Percentiles rank a stretch among this genome's conserved stretches.
These are phyloP conservation scores for Mycena vulgaris DNA, from an alignment of 768 basidiomycete genomes.

Conservation along the genomic window DNA sequence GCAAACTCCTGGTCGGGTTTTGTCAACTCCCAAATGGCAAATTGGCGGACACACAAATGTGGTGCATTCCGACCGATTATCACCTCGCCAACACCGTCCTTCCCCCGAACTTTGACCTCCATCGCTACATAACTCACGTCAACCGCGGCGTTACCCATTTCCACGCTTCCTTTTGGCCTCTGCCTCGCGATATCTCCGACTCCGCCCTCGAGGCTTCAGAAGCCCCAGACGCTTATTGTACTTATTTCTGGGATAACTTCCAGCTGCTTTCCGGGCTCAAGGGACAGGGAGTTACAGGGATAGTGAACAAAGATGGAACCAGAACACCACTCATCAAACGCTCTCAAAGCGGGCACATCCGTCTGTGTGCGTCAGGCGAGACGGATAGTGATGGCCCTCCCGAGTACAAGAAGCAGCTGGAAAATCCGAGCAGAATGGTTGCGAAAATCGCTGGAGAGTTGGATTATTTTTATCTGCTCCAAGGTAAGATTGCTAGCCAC, in stretches of 20 bases:
- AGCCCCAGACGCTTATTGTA: background rate
- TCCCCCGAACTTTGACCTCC: slow-evolving; percentile 3
- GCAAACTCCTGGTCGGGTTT: background rate
- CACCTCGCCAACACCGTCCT: background rate
- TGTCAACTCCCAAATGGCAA: background rate
- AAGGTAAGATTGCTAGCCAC: too few species aligned
- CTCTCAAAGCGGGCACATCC: background rate
- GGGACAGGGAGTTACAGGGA: slow-evolving; percentile 11
- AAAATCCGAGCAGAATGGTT: slow-evolving; percentile 10
- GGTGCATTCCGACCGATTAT: background rate
- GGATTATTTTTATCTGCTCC: too few species aligned
- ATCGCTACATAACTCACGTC: slow-evolving; percentile 30
- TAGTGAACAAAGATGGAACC: background rate
- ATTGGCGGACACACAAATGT: background rate
- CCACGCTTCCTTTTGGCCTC: slow-evolving; percentile 13
- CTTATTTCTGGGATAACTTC: background rate
- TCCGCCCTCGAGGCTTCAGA: background rate
- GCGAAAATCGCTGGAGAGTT: background rate
- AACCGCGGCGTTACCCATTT: slow-evolving; percentile 31
- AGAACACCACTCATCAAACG: background rate
- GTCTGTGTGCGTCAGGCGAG: background rate
- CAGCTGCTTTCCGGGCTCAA: background rate
- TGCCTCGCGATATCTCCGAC: slow-evolving; percentile 10
- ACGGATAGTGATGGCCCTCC: background rate
- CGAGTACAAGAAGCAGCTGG: background rate